A percentile compares a stretch with the other conserved stretches of the same genome.
Conservation (phyloP, 305 asterid species). For the Fraxinus greggii region DNA sequence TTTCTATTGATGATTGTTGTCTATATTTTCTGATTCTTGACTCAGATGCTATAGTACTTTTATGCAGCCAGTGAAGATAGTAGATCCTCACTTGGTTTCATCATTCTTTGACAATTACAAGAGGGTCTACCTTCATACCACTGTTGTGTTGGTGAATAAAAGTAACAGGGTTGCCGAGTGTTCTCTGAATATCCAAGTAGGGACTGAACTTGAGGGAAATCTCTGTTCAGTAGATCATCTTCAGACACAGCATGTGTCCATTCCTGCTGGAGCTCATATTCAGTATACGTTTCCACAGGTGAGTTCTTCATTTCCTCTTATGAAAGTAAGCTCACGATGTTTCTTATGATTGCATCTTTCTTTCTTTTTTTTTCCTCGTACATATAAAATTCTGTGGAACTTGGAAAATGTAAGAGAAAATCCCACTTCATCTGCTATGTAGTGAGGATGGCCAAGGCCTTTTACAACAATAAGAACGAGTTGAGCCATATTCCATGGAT, state of each 20-base stretch:
- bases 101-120: slow-evolving; percentile 66
- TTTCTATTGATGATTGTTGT: slow-evolving; percentile 11
- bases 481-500: background rate
- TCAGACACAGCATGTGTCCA: slow-evolving; percentile 51
- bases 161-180: slow-evolving; percentile 60
- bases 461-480: background rate
- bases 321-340: slow-evolving; percentile 1
- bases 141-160: slow-evolving; percentile 67
- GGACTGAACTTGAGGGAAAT: slow-evolving; percentile 69
- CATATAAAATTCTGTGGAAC: background rate
- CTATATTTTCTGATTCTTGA: slow-evolving; percentile 26
- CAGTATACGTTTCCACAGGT: slow-evolving; percentile 86
- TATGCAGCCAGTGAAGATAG: slow-evolving; percentile 91
- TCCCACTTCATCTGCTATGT: background rate
- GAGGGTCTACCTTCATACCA: slow-evolving; percentile 74
- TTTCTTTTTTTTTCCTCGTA: background rate
- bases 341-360: background rate
- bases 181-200: slow-evolving; percentile 78
- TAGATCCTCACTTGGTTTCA: slow-evolving; percentile 91
- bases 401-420: background rate
- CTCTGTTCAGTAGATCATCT: slow-evolving; percentile 64
- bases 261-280: slow-evolving; percentile 61
- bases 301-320: slow-evolving; percentile 29
- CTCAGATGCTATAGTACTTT: slow-evolving; percentile 25
- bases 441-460: background rate